Evolutionary conservation across 179 eudicot genomes (phyloP).

Genomic region (Beta lomatogona): DNA sequence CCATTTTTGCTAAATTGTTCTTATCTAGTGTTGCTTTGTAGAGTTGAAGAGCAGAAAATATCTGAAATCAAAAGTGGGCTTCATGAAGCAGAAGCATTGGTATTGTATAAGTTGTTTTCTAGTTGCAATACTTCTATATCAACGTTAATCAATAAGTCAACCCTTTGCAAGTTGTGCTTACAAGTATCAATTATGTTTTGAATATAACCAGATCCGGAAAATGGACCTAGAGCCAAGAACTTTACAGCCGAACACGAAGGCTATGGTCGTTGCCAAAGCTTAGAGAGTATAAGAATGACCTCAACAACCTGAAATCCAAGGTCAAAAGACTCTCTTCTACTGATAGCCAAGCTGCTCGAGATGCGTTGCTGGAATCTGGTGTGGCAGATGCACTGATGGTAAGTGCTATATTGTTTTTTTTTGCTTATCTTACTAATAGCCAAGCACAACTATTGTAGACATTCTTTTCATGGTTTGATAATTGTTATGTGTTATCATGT

Average conservation of each 20-base stretch:
- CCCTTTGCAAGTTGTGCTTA: background rate
- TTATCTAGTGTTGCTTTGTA: constrained; percentile 29
- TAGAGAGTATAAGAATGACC: constrained; percentile 62
- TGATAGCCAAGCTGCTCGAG: constrained; percentile 52
- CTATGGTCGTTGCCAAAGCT: constrained; percentile 57
- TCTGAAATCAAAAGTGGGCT: constrained; percentile 54
- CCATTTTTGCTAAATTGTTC: constrained; percentile 1
- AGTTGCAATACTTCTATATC: background rate
- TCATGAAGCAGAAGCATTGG: constrained; percentile 66
- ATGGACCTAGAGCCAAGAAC: constrained; percentile 81
- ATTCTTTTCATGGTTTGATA: too few relatives aligned
- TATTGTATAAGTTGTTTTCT: constrained; percentile 26
- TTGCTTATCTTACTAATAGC: too few relatives aligned
- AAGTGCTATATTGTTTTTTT: constrained; percentile 5
- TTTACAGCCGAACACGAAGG: constrained; percentile 53
- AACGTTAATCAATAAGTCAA: background rate
- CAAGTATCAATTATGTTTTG: background rate
- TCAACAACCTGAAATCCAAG: constrained; percentile 55
- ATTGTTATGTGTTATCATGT: too few relatives aligned
- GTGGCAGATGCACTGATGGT: constrained; percentile 54
- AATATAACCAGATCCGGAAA: constrained; percentile 49
- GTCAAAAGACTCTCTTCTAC: constrained; percentile 51
- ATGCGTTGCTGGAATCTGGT: constrained; percentile 62
- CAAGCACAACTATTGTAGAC: too few relatives aligned
- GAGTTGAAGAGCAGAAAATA: constrained; percentile 66